Base-by-base conservation (phyloP, 371 early-diverging fungal species). In the Rhizopus stolonifer region DNA sequence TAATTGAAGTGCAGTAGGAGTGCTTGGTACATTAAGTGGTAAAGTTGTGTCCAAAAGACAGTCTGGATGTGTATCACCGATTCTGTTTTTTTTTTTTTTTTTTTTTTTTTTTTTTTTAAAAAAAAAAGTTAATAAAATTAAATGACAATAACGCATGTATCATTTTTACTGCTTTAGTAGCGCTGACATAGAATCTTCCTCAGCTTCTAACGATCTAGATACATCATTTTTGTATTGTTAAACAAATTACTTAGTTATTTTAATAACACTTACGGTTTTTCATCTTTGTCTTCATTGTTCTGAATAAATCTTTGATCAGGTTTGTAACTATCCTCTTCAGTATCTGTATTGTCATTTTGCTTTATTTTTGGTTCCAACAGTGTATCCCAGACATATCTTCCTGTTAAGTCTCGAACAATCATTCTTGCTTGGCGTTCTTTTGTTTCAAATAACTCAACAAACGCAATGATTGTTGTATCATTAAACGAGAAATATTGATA, bases 351-450 rank as follows among this genome's bases (percentile, higher is more conserved):
- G 2, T 21, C 22, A 21, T 9, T 9, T 21, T 7, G 19, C 1
- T 1, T 42, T 42, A 21, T 18, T 19, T 46, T 33, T n/a, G 67
- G 66, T 44, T 67, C 88, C 9, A 87, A 54, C 21, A 78, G 70
- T 0, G 80, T 71, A 52, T 93, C 92, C 93, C 93, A 93, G 1
- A 79, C 74, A 66, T 89, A 91, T 17, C 88, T 77, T 0, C 93
- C 93, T 4, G 89, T 87, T 33, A 84, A 59, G 60, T 91, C 86
- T 25, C 93, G 81, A 19, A 90, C 66, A 33, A 88, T 81, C 14
- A 90, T 68, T 15, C 89, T 81, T 1, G 76, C 68, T 45, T 68
- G 67, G 31, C 64, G 49, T 13, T 46, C 62, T 42, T 64, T 49
- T 4, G 64, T 53, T 14, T 69, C 71, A 11, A 45, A 68, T 22